Evolutionary conservation across 192 early-diverging fungal genomes (phyloP), one percentile per base, ranked within the genome.

Genomic region (Backusella macrospora): DNA sequence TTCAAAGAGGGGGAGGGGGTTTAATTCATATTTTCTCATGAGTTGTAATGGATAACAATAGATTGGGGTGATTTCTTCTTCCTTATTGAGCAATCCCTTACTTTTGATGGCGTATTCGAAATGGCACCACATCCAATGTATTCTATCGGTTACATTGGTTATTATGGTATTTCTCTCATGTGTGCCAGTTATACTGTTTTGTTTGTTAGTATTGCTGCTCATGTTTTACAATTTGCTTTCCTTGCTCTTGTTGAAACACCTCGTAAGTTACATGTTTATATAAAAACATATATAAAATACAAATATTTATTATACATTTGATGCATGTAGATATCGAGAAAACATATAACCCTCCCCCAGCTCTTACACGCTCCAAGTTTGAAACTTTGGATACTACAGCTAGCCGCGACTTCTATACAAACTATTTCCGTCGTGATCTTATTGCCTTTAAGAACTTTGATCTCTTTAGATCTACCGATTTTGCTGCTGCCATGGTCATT

Each of bases 51-150:
- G 0, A 34, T 34, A 34, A 34, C 29, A 34, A 45, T 74, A 94
- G 94, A 99, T 83, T 99, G 97, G 97, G 97, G 97, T 68, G 96
- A 98, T 80, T 99, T 99, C 78, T 99, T 99, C 87, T 98, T 99
- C 81, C 81, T 97, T 65, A 86, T 95, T 63, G 93, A 94, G 73
- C 91, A 93, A 78, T 91, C 95, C n/a, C 83, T 95, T 45, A 96
- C 93, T 0, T 94, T 96, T 81, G 92, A 96, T 79, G 94, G 95
- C 47, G 94, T 96, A 18, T 97, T 97, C 85, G 96, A 98, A 80
- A 93, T 96, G 91, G 95, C 95, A 0, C 96, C 96, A 47, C 98
- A 99, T 75, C 98, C 98, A 10, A 99, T 98, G 96, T 99, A 99
- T 85, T 97, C 95, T 34, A 92, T 99, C 48, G 98, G 98, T 21